Percentiles rank a stretch among this genome's conserved stretches.
phyloP scores from a whole-genome alignment of 495 filamentous ascomycete genomes.

The Penicillium coffeae region DNA sequence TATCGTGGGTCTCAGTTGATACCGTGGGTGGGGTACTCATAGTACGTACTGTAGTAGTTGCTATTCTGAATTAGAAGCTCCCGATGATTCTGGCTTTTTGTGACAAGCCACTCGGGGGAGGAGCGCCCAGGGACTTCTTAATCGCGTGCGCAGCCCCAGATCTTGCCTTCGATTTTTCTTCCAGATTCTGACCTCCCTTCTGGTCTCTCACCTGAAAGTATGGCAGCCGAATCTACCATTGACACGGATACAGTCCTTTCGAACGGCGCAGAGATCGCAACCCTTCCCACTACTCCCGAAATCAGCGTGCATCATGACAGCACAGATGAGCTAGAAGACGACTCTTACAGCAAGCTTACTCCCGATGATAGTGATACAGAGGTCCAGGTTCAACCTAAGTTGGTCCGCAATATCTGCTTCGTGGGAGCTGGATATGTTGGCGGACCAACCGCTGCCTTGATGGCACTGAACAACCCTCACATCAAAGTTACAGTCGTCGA shows the following conservation, averaged over 20 bases:
- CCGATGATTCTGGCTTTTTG: not conserved
- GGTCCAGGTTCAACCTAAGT: not conserved
- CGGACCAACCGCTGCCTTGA: constrained; percentile 68
- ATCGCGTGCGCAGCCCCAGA: not conserved
- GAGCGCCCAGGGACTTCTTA: not conserved
- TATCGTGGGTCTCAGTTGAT: not conserved
- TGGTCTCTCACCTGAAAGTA: not conserved
- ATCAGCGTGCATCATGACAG: constrained; percentile 2
- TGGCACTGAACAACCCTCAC: constrained; percentile 65
- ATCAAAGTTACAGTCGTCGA: constrained; percentile 71
- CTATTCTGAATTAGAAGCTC: not conserved
- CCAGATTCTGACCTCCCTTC: not conserved
- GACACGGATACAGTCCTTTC: not conserved
- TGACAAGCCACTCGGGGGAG: not conserved
- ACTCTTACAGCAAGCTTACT: not conserved
- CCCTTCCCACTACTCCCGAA: not conserved
- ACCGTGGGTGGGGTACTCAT: not conserved
- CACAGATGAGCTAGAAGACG: not conserved
- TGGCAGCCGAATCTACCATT: not conserved
- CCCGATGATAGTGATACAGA: constrained; percentile 3
- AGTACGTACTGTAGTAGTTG: too few relatives aligned
- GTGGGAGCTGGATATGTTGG: constrained; percentile 12
- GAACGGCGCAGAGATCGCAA: not conserved
- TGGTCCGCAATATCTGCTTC: constrained; percentile 8
- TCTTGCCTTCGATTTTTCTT: too few relatives aligned